Evolutionary conservation across 345 rosid genomes (phyloP).

Genomic region (Populus nigra): DNA sequence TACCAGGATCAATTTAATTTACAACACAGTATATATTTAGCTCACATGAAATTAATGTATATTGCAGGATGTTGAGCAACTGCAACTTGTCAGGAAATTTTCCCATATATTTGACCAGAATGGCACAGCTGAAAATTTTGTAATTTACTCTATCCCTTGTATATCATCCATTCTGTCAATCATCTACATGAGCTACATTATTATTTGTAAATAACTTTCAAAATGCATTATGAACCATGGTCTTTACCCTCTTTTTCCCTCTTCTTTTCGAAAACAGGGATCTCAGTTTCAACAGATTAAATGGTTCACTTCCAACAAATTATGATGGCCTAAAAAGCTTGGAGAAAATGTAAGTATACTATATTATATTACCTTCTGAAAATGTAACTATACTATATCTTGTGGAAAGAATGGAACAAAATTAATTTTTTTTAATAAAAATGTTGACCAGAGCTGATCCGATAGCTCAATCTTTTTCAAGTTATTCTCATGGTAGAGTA

Average conservation of each 20-base stretch:
- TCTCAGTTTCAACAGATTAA: too few relatives aligned
- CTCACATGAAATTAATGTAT: neutral
- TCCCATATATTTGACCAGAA: neutral
- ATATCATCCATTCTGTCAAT: neutral
- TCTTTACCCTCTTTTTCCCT: too few relatives aligned
- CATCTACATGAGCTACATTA: too few relatives aligned
- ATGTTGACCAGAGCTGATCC: too few relatives aligned
- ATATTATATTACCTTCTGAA: neutral
- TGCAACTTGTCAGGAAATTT: slow-evolving; percentile 15
- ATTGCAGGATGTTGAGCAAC: slow-evolving; percentile 13
- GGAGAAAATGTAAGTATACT: slow-evolving; percentile 6
- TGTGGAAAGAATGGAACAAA: too few relatives aligned
- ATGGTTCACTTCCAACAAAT: slow-evolving; percentile 9
- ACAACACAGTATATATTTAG: neutral
- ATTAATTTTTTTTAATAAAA: too few relatives aligned
- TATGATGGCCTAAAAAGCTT: neutral
- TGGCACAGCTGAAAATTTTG: slow-evolving; percentile 4
- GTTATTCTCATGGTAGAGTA: too few relatives aligned
- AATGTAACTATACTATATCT: too few relatives aligned
- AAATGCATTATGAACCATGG: too few relatives aligned
- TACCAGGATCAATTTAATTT: neutral
- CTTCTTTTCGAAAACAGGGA: too few relatives aligned
- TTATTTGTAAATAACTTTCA: too few relatives aligned
- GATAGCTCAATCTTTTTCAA: too few relatives aligned
- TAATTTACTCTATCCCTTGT: neutral